phyloP scores from a whole-genome alignment of 225 moss, liverwort and hornwort species.

The Pleurozium schreberi region DNA sequence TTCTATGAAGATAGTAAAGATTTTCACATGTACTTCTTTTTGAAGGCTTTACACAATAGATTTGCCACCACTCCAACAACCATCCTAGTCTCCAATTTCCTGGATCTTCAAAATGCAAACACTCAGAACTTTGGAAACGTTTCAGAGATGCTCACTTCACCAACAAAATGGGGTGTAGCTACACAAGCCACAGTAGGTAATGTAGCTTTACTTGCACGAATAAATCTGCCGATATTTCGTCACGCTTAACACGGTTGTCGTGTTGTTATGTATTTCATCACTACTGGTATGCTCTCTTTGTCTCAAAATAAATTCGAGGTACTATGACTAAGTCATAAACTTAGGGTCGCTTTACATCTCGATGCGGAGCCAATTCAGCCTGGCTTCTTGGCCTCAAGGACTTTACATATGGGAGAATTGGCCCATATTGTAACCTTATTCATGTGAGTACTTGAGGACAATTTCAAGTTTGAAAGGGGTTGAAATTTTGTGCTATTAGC shows the following conservation, averaged over 20 bases:
- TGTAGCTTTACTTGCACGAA: background rate
- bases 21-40: background rate
- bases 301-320: background rate
- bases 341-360: too few species aligned
- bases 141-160: background rate
- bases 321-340: background rate
- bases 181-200: too few species aligned
- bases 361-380: too few species aligned
- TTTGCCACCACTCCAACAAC: background rate
- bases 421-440: too few species aligned
- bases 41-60: background rate
- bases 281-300: background rate
- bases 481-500: too few species aligned
- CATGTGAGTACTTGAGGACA: too few species aligned
- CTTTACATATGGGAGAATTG: too few species aligned
- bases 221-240: background rate
- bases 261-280: background rate
- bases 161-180: too few species aligned
- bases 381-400: too few species aligned
- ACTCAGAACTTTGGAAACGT: background rate
- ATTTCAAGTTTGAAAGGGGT: too few species aligned
- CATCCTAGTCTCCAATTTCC: background rate
- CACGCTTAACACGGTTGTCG: background rate
- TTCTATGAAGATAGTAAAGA: too few species aligned
- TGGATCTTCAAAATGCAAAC: background rate